A percentile compares a stretch with the other conserved stretches of the same genome.
phyloP scores from a whole-genome alignment of 108 stramenopile species.

The Nannochloropsis oceanica region DNA sequence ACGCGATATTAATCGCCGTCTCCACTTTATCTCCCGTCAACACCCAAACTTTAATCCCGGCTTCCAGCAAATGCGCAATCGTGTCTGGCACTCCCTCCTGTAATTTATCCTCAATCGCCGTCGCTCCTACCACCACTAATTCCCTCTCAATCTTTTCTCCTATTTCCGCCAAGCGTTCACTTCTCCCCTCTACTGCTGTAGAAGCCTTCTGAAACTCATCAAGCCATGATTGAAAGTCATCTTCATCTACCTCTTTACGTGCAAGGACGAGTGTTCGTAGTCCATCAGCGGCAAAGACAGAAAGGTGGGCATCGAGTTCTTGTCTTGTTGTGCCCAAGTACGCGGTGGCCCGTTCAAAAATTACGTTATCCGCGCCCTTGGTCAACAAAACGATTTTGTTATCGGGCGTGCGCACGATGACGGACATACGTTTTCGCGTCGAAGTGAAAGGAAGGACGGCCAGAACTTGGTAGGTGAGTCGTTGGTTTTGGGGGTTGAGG shows the following conservation, averaged over 20 bases:
- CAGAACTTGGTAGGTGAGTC: constrained; percentile 16
- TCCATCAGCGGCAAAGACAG: constrained; percentile 36
- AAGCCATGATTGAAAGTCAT: constrained; percentile 5
- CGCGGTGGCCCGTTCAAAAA: constrained; percentile 15
- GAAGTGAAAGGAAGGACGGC: constrained; percentile 31
- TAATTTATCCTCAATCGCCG: constrained; percentile 35
- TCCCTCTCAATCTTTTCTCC: constrained; percentile 29
- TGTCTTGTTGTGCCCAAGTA: not conserved
- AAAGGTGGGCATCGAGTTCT: constrained; percentile 16
- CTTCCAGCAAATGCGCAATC: constrained; percentile 32
- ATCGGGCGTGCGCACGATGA: constrained; percentile 4
- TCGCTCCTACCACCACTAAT: constrained; percentile 24
- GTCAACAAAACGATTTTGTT: not conserved
- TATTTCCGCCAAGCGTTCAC: constrained; percentile 20
- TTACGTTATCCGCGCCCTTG: constrained; percentile 45
- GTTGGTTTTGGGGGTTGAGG: not conserved
- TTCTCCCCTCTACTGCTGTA: not conserved
- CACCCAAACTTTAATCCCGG: constrained; percentile 45
- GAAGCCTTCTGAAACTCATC: constrained; percentile 2
- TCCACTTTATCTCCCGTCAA: constrained; percentile 47
- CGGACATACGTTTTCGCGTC: constrained; percentile 37
- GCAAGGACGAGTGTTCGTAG: constrained; percentile 46
- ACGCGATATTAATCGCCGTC: constrained; percentile 46
- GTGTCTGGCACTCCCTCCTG: constrained; percentile 43
- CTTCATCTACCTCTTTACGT: constrained; percentile 4